Conservation (phyloP, 495 filamentous ascomycete genomes). For the Cudoniella acicularis region DNA sequence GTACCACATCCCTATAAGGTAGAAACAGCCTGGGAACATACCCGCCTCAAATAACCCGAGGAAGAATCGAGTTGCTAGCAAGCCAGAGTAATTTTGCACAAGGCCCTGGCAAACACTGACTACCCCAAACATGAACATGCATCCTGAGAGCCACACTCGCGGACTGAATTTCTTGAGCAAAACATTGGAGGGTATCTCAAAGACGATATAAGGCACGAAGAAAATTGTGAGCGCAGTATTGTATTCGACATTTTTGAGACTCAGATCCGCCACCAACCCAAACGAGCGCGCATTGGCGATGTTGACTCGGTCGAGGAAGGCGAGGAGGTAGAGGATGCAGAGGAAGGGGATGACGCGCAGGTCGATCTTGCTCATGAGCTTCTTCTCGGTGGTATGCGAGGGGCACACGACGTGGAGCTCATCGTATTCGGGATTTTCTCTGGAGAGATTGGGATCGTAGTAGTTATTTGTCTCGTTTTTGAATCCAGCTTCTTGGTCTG, state of each 20-base stretch:
- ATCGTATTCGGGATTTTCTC: conserved; percentile 27
- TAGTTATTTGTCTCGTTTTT: conserved; percentile 23
- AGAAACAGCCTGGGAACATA: conserved; percentile 88
- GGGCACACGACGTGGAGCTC: conserved; percentile 44
- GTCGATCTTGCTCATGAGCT: conserved; percentile 74
- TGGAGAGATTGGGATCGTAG: conserved; percentile 28
- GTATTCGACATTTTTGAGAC: conserved; percentile 25
- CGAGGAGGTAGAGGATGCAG: conserved; percentile 78
- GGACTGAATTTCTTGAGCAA: conserved; percentile 78
- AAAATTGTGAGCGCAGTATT: conserved; percentile 46
- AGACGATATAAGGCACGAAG: conserved; percentile 87
- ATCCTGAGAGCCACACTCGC: conserved; percentile 73
- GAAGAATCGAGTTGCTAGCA: conserved; percentile 82
- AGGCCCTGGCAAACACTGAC: conserved; percentile 76
- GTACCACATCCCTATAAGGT: conserved; percentile 63
- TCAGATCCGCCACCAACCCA: conserved; percentile 44
- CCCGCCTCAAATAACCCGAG: conserved; percentile 84
- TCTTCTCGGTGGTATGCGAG: conserved; percentile 66
- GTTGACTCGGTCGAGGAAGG: conserved; percentile 81
- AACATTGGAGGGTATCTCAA: conserved; percentile 88
- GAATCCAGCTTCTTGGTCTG: conserved; percentile 10
- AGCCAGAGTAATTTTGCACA: conserved; percentile 69
- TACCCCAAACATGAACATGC: conserved; percentile 82
- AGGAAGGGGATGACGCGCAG: conserved; percentile 76
- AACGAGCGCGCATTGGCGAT: conserved; percentile 38